Base-by-base conservation (phyloP, 2,329 filamentous ascomycete species). In the Scopulariopsis brevicaulis region DNA sequence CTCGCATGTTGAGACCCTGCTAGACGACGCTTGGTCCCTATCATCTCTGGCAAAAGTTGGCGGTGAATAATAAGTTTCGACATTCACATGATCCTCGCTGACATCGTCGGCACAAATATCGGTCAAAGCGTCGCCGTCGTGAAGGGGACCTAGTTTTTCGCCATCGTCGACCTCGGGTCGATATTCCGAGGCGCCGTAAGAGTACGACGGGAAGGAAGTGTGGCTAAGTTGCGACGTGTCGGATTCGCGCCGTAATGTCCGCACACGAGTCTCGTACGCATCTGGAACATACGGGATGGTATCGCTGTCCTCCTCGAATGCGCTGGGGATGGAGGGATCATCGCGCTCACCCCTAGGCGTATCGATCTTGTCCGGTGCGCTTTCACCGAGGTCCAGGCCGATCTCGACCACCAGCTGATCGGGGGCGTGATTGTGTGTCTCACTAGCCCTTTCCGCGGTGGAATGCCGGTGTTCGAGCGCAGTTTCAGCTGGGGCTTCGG, bases 261-360 rank as follows among this genome's bases (percentile, higher is more conserved):
- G 77, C 56, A 80, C 75, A 20, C 74, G 77, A 11, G 77, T 77
- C 61, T 75, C 71, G 55, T 73, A 68, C n/a, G 71, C 65, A 18
- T 69, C 64, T 25, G 71, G 67, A 15, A 64, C 64, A 58, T 70
- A 73, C 11, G 75, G 73, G 54, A 68, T 66, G n/a, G 70, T 69
- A 59, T 77, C 71, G 53, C 74, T 74, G 37, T 70, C 67, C 56
- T 71, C 67, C n/a, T 63, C 62, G 56, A 71, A 72, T 12, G 66
- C 64, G 12, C 65, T 67, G 46, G 70, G 63, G 59, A 68, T 59
- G 11, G 46, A 24, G 46, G 46, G 46, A 50, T 50, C 20, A 20
- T 50, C 46, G 20, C 20, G 12, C 11, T 50, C n/a, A 50, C 5
- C 22, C 22, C 46, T 50, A 50, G 46, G 46, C 6, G 46, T 24